Conservation (phyloP, 345 rosid genomes). For the Zanthoxylum bungeanum region DNA sequence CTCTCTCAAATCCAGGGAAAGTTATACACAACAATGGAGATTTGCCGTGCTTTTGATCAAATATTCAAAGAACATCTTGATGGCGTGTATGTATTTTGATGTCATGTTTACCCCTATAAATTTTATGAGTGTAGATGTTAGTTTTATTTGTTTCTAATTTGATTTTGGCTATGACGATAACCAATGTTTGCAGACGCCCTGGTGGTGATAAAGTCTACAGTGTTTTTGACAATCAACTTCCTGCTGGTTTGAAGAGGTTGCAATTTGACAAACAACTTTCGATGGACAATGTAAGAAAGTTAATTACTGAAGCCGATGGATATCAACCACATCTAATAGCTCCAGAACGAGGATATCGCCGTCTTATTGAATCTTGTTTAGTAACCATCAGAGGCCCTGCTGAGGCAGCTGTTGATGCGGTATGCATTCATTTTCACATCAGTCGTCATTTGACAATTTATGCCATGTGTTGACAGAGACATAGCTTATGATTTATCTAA, state of each 20-base stretch:
- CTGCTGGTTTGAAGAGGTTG: constrained; percentile 86
- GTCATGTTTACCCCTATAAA: not conserved
- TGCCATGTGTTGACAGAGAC: not conserved
- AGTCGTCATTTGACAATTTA: not conserved
- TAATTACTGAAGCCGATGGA: constrained; percentile 97
- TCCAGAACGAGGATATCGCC: constrained; percentile 97
- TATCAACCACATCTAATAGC: constrained; percentile 98
- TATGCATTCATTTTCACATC: constrained; percentile 18
- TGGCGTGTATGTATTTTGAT: constrained; percentile 50
- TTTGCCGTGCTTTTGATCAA: constrained; percentile 91
- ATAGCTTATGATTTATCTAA: not conserved
- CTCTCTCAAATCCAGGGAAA: constrained; percentile 63
- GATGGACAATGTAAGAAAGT: constrained; percentile 77
- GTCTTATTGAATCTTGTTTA: constrained; percentile 84
- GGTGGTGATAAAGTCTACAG: constrained; percentile 91
- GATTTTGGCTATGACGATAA: constrained; percentile 8
- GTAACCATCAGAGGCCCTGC: constrained; percentile 88
- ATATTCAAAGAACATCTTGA: constrained; percentile 93
- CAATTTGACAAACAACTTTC: constrained; percentile 92
- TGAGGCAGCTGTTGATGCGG: constrained; percentile 97
- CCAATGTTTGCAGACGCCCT: constrained; percentile 60
- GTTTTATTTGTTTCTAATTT: not conserved
- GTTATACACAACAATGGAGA: constrained; percentile 89
- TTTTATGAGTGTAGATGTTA: not conserved
- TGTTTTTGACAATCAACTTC: constrained; percentile 87